Conservation (phyloP, 495 filamentous ascomycete species). For the Opeltia flavorubescens region DNA sequence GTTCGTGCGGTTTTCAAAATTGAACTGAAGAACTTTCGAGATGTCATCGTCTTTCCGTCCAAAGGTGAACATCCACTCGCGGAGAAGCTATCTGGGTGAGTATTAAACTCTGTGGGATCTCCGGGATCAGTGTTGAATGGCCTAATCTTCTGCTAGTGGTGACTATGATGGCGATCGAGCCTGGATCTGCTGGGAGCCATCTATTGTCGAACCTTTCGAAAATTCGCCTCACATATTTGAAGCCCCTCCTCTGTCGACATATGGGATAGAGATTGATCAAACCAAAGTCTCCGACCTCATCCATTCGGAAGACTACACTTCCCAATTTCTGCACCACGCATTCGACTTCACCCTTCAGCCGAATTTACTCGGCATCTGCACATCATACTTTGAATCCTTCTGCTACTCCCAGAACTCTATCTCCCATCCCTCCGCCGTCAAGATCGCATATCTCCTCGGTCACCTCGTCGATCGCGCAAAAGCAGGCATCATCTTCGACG, state of each 20-base stretch:
- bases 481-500: constrained; percentile 53
- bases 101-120: no score
- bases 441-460: constrained; percentile 57
- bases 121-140: not conserved
- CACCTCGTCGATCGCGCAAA: constrained; percentile 73
- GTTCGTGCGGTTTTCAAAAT: constrained; percentile 44
- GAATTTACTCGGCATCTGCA: constrained; percentile 59
- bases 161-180: constrained; percentile 90
- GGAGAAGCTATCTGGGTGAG: constrained; percentile 53
- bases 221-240: constrained; percentile 51
- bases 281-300: constrained; percentile 35
- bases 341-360: constrained; percentile 54
- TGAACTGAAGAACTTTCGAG: constrained; percentile 61
- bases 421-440: constrained; percentile 35
- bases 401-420: constrained; percentile 50
- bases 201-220: constrained; percentile 56
- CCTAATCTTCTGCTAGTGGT: constrained; percentile 33
- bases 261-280: constrained; percentile 45
- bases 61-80: constrained; percentile 59
- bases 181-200: constrained; percentile 82
- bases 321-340: constrained; percentile 35
- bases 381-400: constrained; percentile 55
- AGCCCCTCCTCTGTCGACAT: constrained; percentile 34
- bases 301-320: constrained; percentile 17
- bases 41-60: constrained; percentile 75